phyloP scores from a whole-genome alignment of 345 rosid genomes.

The Rhizophora apiculata region DNA sequence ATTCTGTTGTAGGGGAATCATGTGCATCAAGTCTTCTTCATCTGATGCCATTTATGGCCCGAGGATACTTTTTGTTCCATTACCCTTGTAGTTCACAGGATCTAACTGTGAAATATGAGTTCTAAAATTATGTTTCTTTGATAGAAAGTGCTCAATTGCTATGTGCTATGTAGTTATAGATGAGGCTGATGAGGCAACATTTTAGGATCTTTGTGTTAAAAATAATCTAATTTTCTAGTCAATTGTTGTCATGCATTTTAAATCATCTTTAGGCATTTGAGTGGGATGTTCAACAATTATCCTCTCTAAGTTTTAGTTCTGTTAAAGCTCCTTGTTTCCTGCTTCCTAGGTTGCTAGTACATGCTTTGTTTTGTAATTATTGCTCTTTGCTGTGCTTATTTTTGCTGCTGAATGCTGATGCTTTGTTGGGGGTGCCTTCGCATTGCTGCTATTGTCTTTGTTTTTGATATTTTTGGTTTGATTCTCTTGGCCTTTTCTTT shows the following conservation, averaged over 20 bases:
- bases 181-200: not conserved
- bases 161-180: not conserved
- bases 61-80: slow-evolving; percentile 34
- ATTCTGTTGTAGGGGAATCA: slow-evolving; percentile 9
- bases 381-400: not conserved
- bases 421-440: not conserved
- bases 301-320: not conserved
- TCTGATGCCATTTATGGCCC: slow-evolving; percentile 38
- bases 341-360: not conserved
- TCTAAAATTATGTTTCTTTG: not conserved
- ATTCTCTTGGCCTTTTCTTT: slow-evolving; percentile 8
- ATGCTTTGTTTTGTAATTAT: not conserved
- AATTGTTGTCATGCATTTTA: no score
- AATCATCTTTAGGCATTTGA: not conserved
- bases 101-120: not conserved
- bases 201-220: not conserved
- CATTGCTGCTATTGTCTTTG: not conserved
- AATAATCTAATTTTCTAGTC: not conserved
- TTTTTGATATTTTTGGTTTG: not conserved
- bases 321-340: not conserved
- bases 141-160: not conserved
- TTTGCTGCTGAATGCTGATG: not conserved
- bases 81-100: not conserved
- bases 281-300: not conserved
- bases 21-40: slow-evolving; percentile 14